Evolutionary conservation across 1,284 basidiomycete genomes (phyloP), one percentile per base, ranked within the genome.

Genomic region (Phaffia rhodozyma): DNA sequence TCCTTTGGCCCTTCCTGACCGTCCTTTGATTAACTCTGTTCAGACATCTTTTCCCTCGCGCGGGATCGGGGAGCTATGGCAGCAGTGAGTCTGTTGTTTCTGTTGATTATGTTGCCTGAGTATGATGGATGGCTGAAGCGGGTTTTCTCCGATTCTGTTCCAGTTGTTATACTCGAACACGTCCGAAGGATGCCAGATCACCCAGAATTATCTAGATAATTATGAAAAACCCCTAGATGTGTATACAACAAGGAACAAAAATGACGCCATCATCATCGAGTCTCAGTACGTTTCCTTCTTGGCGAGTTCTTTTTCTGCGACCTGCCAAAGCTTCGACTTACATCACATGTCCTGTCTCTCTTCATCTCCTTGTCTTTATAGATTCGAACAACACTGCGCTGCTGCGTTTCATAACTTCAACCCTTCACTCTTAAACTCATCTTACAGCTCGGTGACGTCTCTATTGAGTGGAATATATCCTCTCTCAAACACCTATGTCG

Each of bases 11-110:
- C 27, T 20, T 55, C 23, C 21, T 27, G 6, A 29, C 55, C 58
- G 18, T 51, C 66, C 16, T 23, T 21, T 56, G 60, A 21, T 53
- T 58, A 55, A 5, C 47, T 60, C 53, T 18, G 18, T 3, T 32
- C 62, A 73, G 89, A 93, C 73, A 82, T 91, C 60, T 90, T 92
- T 74, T 88, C 87, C 0, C 77, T 89, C 50, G 89, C 87, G 16
- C 77, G 81, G 53, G 83, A 86, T 68, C 78, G 82, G 63, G 91
- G 91, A 5, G 90, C 90, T 0, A 81, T 83, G 30, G 85, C 86
- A 53, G 88, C 86, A 38, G 83, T 87, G 69, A 71, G 82, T 77
- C 29, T 66, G 16, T 50, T n/a, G 32, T 16, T 66, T 51, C 13
- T 32, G 23, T 34, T 21, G 53, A 58, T 58, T 59, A 54, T 29